phyloP scores from a whole-genome alignment of 2,329 filamentous ascomycete species.

The Nigrograna mackinnonii region DNA sequence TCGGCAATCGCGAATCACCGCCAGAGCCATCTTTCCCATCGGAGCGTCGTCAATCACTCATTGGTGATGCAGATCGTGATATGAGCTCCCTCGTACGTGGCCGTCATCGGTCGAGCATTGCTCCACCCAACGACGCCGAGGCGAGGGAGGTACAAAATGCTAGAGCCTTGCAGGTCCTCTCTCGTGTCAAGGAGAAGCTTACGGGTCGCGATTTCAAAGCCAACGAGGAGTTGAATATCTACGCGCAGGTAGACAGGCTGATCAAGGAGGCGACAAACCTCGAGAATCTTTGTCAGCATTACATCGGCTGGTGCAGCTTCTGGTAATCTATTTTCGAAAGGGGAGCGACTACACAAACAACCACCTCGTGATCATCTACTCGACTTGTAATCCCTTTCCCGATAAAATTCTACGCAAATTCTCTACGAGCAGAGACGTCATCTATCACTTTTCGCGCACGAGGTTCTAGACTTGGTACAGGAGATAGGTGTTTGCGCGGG shows the following conservation, averaged over 20 bases:
- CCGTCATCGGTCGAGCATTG: slow-evolving; percentile 39
- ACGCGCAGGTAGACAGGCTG: slow-evolving; percentile 90
- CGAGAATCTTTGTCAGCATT: slow-evolving; percentile 98
- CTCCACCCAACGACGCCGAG: slow-evolving; percentile 45
- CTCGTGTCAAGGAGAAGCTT: slow-evolving; percentile 91
- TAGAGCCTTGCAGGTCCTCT: slow-evolving; percentile 86
- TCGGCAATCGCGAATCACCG: slow-evolving; percentile 67
- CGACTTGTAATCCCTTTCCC: too few relatives aligned
- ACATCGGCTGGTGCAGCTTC: slow-evolving; percentile 98
- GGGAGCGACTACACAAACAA: too few relatives aligned
- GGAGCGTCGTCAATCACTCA: slow-evolving; percentile 64
- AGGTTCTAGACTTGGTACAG: too few relatives aligned
- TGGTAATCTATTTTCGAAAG: slow-evolving; percentile 71
- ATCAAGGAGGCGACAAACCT: slow-evolving; percentile 94
- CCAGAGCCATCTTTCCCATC: slow-evolving; percentile 62
- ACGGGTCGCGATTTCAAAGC: slow-evolving; percentile 91
- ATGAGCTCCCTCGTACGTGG: slow-evolving; percentile 36
- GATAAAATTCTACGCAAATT: too few relatives aligned
- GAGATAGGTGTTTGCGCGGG: too few relatives aligned
- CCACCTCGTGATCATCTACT: too few relatives aligned
- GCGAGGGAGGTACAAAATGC: slow-evolving; percentile 85
- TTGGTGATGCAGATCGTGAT: slow-evolving; percentile 46
- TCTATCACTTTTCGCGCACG: too few relatives aligned
- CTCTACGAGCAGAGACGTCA: too few relatives aligned
- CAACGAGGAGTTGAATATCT: slow-evolving; percentile 80